Evolutionary conservation across 208 protist genomes (phyloP), one percentile per base, ranked within the genome.

Genomic region (Crithidia brevicula): DNA sequence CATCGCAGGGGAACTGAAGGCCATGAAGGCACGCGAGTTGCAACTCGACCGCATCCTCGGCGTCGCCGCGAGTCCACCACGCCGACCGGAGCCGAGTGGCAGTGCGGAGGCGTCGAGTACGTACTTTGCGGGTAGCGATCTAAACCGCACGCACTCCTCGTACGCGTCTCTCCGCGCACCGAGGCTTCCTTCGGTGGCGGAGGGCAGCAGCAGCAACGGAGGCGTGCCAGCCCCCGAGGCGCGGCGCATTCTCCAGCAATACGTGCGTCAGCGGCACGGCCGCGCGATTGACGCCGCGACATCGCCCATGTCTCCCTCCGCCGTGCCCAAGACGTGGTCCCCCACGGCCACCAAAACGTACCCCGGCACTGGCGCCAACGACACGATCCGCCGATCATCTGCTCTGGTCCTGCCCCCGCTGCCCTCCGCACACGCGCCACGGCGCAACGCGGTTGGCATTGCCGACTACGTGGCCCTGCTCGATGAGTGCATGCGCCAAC

Each of bases 391-490:
- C 2, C 70, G 65, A n/a, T 40, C 58, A 27, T 77, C 76, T 1
- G 63, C 57, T 23, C 66, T 82, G 9, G 56, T 82, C 11, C 53
- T 82, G 30, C 76, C 76, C 1, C 33, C 59, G 51, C 36, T 63
- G 38, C 53, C 66, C n/a, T 66, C 67, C 5, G 57, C 71, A 9
- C 61, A 58, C 16, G 64, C 46, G 8, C 69, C 65, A 31, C 53
- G 78, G n/a, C 82, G 83, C 62, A 85, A 86, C 51, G 76, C 82
- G 11, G 53, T 92, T 20, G 86, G 86, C 56, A 80, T 92, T 43
- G 77, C 86, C 16, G 73, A 77, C 49, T 89, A 84, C 64, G 76
- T 86, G 18, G 65, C 64, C 3, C 57, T 95, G 13, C 72, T 95
- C 15, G 85, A 91, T 9, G 81, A 89, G 49, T 75, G 82, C 68